Base-by-base conservation (phyloP, 2,329 filamentous ascomycete genomes). In the Grosmannia serpens region DNA sequence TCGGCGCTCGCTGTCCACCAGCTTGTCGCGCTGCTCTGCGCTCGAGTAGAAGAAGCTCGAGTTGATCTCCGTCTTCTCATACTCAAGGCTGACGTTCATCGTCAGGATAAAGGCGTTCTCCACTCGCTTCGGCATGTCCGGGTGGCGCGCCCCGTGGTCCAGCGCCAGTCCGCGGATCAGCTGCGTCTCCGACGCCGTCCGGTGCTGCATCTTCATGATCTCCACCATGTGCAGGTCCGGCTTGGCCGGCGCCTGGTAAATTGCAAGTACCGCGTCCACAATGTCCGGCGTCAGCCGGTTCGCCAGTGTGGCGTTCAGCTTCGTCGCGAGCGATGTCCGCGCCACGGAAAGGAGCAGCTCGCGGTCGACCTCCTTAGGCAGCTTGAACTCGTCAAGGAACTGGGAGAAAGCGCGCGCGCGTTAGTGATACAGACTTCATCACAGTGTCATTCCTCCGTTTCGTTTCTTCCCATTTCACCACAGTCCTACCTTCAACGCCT, bases 131-230 rank as follows among this genome's bases (percentile, higher is more conserved):
- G 94, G 90, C 94, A 99, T 99, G 70, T 99, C 94, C 3, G 94
- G 94, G 74, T 99, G 94, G 69, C 94, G 84, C 15, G 94, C 91
- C 65, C 94, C 94, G 73, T 99, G 94, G 69, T 99, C 94, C 61
- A 99, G 78, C 11, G 90, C 94, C 60, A 99, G 80, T 61, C 94
- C 94, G 64, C 88, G 85, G 72, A 99, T 96, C 60, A 99, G 84
- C 73, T 96, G 91, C 59, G 94, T 99, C 73, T 99, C 94, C 35
- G 94, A 89, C 60, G 92, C 91, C 56, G 89, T 91, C 66, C 92
- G 88, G 77, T 99, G 94, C 77, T 99, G 94, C 92, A 99, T 97
- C 73, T 95, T 97, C 94, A 99, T 99, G 68, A 99, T 97, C 75
- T 99, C 94, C 65, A 99, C 82, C 94, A 99, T 99, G 78, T 97